Evolutionary conservation across 345 rosid species (phyloP).

Genomic region (Laguncularia racemosa): DNA sequence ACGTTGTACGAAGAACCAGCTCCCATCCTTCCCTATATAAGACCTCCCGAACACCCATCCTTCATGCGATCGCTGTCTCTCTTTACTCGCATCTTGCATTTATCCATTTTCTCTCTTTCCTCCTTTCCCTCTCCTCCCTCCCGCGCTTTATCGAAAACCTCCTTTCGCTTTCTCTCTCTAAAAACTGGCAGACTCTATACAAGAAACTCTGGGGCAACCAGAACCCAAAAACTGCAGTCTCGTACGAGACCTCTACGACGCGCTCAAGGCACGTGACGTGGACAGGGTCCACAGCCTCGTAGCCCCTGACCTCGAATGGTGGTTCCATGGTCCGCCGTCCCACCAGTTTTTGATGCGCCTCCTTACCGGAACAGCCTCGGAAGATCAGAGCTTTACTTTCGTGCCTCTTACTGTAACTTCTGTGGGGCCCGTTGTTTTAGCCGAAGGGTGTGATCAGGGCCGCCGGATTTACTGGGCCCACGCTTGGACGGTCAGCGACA

Average conservation of each 20-base stretch:
- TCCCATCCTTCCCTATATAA: too few species aligned
- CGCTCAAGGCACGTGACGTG: constrained; percentile 75
- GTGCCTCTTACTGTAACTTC: constrained; percentile 35
- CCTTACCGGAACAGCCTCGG: constrained; percentile 59
- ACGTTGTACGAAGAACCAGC: too few species aligned
- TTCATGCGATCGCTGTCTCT: neutral
- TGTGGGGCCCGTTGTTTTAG: constrained; percentile 65
- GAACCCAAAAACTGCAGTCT: constrained; percentile 54
- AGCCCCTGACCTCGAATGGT: constrained; percentile 90
- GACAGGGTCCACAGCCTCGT: constrained; percentile 62
- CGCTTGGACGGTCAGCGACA: constrained; percentile 93
- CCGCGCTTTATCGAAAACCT: too few species aligned
- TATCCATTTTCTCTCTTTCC: neutral
- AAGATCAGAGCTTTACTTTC: constrained; percentile 31
- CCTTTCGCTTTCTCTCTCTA: neutral
- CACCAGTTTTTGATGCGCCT: constrained; percentile 98
- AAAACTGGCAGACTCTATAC: constrained; percentile 66
- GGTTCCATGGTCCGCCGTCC: constrained; percentile 99
- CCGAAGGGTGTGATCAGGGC: constrained; percentile 67
- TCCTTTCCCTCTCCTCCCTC: neutral
- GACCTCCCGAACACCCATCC: neutral
- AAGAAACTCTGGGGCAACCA: constrained; percentile 50
- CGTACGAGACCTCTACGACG: constrained; percentile 85
- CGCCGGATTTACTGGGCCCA: constrained; percentile 79
- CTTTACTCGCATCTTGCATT: neutral